phyloP scores from a whole-genome alignment of 345 rosid species.

The Lumnitzera littorea region DNA sequence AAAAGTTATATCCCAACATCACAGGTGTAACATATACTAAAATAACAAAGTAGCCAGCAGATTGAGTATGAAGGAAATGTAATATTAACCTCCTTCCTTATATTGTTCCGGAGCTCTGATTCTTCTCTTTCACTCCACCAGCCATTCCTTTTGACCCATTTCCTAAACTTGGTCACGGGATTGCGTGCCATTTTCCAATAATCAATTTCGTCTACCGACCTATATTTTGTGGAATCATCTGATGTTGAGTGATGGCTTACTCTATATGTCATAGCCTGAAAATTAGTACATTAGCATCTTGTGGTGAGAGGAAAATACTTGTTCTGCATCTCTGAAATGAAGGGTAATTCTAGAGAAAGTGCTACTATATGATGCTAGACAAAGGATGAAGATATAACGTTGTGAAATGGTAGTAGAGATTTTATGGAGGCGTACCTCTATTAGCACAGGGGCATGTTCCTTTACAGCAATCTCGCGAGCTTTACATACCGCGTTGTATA shows the following conservation, averaged over 20 bases:
- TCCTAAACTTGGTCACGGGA: conserved; percentile 59
- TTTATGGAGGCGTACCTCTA: conserved; percentile 38
- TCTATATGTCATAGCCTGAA: conserved; percentile 62
- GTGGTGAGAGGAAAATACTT: no score
- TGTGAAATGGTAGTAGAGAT: neutral
- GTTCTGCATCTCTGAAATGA: no score
- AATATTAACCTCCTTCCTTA: conserved; percentile 42
- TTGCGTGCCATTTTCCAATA: conserved; percentile 59
- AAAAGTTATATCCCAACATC: no score
- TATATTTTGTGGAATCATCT: conserved; percentile 79
- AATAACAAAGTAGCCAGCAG: neutral
- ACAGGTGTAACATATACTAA: neutral
- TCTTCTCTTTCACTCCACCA: conserved; percentile 75
- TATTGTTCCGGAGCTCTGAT: conserved; percentile 35
- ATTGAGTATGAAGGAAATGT: neutral
- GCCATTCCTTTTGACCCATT: conserved; percentile 57
- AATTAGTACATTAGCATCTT: neutral
- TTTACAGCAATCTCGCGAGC: conserved; percentile 62
- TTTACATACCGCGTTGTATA: conserved; percentile 43
- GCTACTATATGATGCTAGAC: no score
- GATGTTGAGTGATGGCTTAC: conserved; percentile 87
- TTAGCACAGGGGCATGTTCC: conserved; percentile 54
- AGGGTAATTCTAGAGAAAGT: no score
- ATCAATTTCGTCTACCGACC: conserved; percentile 48
- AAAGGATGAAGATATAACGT: neutral